Conservation (phyloP, 2,329 filamentous ascomycete species). For the Thelonectria blattea region DNA sequence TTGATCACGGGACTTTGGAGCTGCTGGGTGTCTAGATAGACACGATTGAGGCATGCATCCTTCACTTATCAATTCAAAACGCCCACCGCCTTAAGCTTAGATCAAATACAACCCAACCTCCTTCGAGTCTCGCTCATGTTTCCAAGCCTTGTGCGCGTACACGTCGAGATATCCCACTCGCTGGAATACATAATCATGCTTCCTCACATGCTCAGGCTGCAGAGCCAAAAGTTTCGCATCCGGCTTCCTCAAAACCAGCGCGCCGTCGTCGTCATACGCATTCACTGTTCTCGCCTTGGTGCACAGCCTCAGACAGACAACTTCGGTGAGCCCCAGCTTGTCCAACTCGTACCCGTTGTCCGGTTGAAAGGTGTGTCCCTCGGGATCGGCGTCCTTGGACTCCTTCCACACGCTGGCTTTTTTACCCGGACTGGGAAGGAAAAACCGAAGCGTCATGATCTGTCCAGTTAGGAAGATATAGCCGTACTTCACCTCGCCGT, state of each 20-base stretch:
- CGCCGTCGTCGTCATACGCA: neutral
- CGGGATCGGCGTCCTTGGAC: neutral
- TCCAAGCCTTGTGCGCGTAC: neutral
- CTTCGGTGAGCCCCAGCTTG: neutral
- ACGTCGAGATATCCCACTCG: neutral
- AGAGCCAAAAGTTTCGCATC: neutral
- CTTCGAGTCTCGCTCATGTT: neutral
- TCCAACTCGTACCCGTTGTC: too few relatives aligned
- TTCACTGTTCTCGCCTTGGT: neutral
- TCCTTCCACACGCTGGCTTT: constrained; percentile 20
- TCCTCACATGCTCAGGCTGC: constrained; percentile 1
- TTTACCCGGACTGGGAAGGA: constrained; percentile 2
- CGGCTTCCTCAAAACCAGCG: neutral
- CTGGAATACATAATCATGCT: neutral
- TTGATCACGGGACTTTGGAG: constrained; percentile 16
- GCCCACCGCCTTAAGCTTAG: neutral
- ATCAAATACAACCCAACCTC: neutral
- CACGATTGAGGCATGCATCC: neutral
- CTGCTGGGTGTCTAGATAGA: constrained; percentile 11
- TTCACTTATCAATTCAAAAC: neutral
- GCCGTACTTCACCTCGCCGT: constrained; percentile 26
- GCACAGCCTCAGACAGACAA: neutral
- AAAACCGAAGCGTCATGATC: constrained; percentile 14
- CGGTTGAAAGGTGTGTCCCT: constrained; percentile 24
- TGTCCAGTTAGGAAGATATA: constrained; percentile 32